A percentile compares a stretch with the other conserved stretches of the same genome.
Conservation (phyloP, 2,329 filamentous ascomycete species). For the Sporothrix inflata region DNA sequence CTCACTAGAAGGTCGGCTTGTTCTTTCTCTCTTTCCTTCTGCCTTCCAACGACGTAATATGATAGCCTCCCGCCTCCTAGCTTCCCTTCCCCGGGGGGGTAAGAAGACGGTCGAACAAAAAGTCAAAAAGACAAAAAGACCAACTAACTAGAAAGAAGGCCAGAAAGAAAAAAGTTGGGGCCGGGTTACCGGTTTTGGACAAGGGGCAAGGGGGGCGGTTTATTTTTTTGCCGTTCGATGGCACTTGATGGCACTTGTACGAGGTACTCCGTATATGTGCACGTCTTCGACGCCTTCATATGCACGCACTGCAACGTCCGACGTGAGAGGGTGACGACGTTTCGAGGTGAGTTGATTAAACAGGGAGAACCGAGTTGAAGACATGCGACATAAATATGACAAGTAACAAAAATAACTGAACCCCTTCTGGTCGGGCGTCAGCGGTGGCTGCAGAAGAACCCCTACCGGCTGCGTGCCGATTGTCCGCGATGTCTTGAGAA, state of each 20-base stretch:
- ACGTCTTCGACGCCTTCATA: too few species aligned
- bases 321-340: neutral
- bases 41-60: neutral
- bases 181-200: conserved; percentile 4
- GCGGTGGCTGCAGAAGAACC: neutral
- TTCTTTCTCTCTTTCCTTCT: neutral
- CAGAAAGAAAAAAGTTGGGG: neutral
- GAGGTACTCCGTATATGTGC: neutral
- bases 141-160: too few species aligned
- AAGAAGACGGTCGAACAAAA: neutral
- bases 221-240: neutral
- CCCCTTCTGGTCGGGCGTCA: neutral
- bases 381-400: neutral
- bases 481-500: neutral
- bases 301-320: neutral
- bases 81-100: too few species aligned
- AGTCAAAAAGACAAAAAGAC: neutral
- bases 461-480: neutral
- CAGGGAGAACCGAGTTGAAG: neutral
- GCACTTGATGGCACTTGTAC: neutral
- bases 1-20: neutral
- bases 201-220: conserved; percentile 4
- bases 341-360: neutral
- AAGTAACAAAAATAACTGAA: neutral
- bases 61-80: too few species aligned